A percentile compares a stretch with the other conserved stretches of the same genome.
Evolutionary conservation across 225 moss, liverwort and hornwort species (phyloP).

Genomic region (Bryum argenteum): DNA sequence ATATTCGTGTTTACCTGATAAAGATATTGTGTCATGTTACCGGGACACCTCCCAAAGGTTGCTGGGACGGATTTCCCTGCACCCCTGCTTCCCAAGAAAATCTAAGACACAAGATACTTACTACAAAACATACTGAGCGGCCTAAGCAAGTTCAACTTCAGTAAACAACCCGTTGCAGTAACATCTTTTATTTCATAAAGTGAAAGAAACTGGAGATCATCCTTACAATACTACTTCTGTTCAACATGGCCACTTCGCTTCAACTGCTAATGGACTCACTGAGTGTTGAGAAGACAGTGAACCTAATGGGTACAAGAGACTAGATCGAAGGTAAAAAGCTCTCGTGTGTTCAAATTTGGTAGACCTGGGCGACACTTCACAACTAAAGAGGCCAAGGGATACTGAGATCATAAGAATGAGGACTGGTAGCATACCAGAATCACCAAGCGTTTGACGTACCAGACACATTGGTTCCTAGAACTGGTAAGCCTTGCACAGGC

Average conservation of each 20-base stretch:
- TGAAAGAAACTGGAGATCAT: background rate
- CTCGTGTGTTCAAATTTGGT: slow-evolving; percentile 2
- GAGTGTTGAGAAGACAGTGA: background rate
- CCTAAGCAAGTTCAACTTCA: slow-evolving; percentile 11
- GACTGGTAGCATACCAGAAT: slow-evolving; percentile 27
- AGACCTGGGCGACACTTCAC: slow-evolving; percentile 15
- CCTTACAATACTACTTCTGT: background rate
- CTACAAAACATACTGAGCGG: slow-evolving; percentile 25
- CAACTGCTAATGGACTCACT: background rate
- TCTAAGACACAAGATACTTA: slow-evolving; percentile 20
- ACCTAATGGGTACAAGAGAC: too few relatives aligned
- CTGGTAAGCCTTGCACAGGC: slow-evolving; percentile 55
- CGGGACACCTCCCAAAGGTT: slow-evolving; percentile 57
- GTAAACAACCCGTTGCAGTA: background rate
- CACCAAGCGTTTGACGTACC: slow-evolving; percentile 51
- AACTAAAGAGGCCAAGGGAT: slow-evolving; percentile 12
- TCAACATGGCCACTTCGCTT: background rate
- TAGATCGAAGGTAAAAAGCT: background rate
- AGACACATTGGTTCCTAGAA: slow-evolving; percentile 53
- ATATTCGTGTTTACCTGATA: slow-evolving; percentile 35
- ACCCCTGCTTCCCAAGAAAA: slow-evolving; percentile 46
- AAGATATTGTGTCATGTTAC: slow-evolving; percentile 42
- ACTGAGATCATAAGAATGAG: slow-evolving; percentile 16
- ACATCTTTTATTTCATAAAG: slow-evolving; percentile 2
- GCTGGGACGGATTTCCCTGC: slow-evolving; percentile 54